Base-by-base conservation (phyloP, 106 monocot genomes). In the Apostasia shenzhenica region DNA sequence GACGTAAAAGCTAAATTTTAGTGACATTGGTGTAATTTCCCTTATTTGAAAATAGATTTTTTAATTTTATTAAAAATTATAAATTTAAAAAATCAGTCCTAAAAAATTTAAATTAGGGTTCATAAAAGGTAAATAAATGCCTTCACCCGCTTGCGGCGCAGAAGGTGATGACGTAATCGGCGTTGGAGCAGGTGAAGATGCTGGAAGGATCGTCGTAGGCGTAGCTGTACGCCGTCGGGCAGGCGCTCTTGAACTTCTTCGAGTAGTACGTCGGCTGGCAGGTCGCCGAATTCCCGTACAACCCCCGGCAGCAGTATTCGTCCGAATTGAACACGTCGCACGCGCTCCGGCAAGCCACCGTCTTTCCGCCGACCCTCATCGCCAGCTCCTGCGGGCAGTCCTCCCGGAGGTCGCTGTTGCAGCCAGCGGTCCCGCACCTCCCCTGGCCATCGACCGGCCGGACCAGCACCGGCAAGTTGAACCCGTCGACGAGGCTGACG, bases 401-500 rank as follows among this genome's bases (percentile, higher is more conserved):
- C 1, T 41, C 42, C 61, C 84, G 57, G 67, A 94, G 42, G 57
- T 94, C 94, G 1, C 72, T 70, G 46, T 85, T 85, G 60, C 94
- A 94, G 0, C 94, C 94, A 6, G 94, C 94, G 14, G 40, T 67
- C 14, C 62, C 67, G 74, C 94, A 94, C 57, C 85, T 94, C 8
- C 82, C 84, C 11, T 41, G 13, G 0, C 82, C 90, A n/a, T 75
- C 76, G 7, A 94, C 81, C 2, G 94, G 83, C n/a, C 67, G 77
- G 41, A 94, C 85, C 12, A 71, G 68, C 2, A 94, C 6, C 41
- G 94, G 94, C 37, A 94, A 44, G 81, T 94, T 94, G 83, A 88
- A 94, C 40, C 94, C 91, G 60, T 91, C 94, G n/a, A 94, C 94
- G 10, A 94, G 85, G 72, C 88, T 91, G 53, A 94, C 94, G 73